A percentile compares a stretch with the other conserved stretches of the same genome.
Conservation (phyloP, 2,329 filamentous ascomycete genomes). For the Macrophomina pseudophaseolina region DNA sequence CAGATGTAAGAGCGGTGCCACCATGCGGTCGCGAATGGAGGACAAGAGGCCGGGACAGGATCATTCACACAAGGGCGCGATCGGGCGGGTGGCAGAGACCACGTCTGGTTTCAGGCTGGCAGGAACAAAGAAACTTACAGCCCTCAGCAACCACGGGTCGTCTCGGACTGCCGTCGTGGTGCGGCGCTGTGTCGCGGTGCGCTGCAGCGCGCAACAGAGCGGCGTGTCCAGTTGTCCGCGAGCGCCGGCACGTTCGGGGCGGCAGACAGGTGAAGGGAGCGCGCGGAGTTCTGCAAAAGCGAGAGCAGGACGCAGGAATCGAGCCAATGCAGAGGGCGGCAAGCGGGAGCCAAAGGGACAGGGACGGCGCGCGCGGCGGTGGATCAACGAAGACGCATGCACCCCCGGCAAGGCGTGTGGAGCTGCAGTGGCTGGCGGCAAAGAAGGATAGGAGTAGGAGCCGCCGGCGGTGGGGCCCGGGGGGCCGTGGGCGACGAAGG, state of each 20-base stretch:
- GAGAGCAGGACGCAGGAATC: constrained; percentile 15
- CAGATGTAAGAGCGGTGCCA: constrained; percentile 24
- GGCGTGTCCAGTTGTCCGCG: constrained; percentile 20
- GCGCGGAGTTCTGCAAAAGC: constrained; percentile 16
- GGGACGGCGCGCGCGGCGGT: constrained; percentile 15
- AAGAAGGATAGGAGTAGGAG: constrained; percentile 26
- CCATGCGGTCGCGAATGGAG: constrained; percentile 26
- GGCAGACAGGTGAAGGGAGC: not conserved
- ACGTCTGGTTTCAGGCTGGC: constrained; percentile 26
- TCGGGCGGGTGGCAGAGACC: constrained; percentile 13
- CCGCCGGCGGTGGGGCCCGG: constrained; percentile 12
- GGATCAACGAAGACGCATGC: constrained; percentile 24
- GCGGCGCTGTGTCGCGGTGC: constrained; percentile 16
- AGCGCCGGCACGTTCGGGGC: constrained; percentile 17
- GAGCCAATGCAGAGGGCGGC: constrained; percentile 19
- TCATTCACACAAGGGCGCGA: constrained; percentile 21
- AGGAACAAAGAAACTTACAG: constrained; percentile 28
- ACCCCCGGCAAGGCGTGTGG: constrained; percentile 15
- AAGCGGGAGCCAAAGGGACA: constrained; percentile 20
- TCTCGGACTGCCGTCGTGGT: constrained; percentile 26
- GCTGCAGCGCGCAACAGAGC: constrained; percentile 20
- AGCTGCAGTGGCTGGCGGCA: constrained; percentile 26
- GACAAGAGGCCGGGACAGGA: constrained; percentile 23
- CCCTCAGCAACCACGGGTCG: constrained; percentile 24
- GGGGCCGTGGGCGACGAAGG: not conserved